Conservation (phyloP, 2,329 filamentous ascomycete genomes). For the Byssochlamys sp. region DNA sequence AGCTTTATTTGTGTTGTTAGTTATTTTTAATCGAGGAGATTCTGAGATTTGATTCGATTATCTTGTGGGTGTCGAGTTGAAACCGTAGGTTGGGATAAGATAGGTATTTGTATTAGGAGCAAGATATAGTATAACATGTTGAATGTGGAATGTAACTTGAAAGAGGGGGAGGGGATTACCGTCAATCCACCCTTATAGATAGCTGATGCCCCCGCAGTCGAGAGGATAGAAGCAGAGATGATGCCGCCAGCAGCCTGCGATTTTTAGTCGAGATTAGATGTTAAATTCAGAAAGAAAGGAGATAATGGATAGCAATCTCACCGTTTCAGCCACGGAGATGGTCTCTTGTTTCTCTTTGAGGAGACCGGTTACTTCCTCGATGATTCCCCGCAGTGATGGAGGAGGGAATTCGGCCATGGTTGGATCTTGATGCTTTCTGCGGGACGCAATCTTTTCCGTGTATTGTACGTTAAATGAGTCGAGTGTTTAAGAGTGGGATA, state of each 20-base stretch:
- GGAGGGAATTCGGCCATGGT: slow-evolving; percentile 24
- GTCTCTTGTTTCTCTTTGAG: slow-evolving; percentile 49
- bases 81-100: background rate
- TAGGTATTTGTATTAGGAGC: background rate
- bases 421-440: background rate
- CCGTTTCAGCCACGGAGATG: slow-evolving; percentile 54
- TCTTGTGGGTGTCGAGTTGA: background rate
- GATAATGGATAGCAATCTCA: slow-evolving; percentile 14
- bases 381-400: slow-evolving; percentile 31
- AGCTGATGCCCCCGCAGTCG: slow-evolving; percentile 47
- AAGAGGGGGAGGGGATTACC: slow-evolving; percentile 12
- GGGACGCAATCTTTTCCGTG: too few species aligned
- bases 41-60: background rate
- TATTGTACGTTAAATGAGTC: too few species aligned
- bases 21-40: background rate
- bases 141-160: background rate
- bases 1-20: slow-evolving; percentile 20
- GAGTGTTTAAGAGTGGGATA: too few species aligned
- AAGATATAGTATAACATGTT: background rate
- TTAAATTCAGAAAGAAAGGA: background rate
- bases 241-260: slow-evolving; percentile 52
- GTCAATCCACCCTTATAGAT: slow-evolving; percentile 56
- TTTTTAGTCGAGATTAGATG: background rate
- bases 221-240: slow-evolving; percentile 50
- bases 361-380: slow-evolving; percentile 43